Base-by-base conservation (phyloP, 768 basidiomycete genomes). In the Hygrocybe punicea region DNA sequence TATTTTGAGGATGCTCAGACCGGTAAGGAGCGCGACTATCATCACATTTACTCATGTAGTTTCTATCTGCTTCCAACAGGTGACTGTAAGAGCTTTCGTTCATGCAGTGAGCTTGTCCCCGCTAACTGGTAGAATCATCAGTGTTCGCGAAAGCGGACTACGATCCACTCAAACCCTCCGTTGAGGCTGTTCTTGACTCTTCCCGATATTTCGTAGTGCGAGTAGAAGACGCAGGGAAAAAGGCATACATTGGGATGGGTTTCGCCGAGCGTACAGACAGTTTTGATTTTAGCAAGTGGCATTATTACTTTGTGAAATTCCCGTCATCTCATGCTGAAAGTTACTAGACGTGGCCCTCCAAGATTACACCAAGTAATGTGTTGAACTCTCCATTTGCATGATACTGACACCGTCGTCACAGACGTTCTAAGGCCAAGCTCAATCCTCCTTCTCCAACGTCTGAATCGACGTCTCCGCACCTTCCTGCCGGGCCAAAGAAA, bases 151-250 rank as follows among this genome's bases (percentile, higher is more conserved):
- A 83, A 61, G 85, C 93, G 14, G 83, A 83, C 44, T 98, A 97
- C 66, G 87, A 91, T 65, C 78, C 85, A 14, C 73, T 81, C 44
- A 85, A 84, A 57, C 91, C 92, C 4, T 86, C 83, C 25, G 91
- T 98, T n/a, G 94, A 98, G 62, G 89, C 91, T n/a, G 93, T 95
- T 14, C 78, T 97, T 24, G 94, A 98, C 69, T 95, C 93, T 1
- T 95, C 93, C 10, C 84, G 94, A 48, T 98, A 98, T 69, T 98
- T 98, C 67, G 94, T 96, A 14, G 77, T 97, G 40, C 81, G 92
- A 53, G 89, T 97, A 2, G 94, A 97, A 69, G 93, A 95, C 63
- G 78, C 77, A 14, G 92, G 92, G 19, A 85, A 82, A 70, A 89
- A 91, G 68, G 94, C 95, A 1, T 94, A 92, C 66, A 92, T 98